Conservation (phyloP, 345 rosid genomes). For the Chamaenerion angustifolium region DNA sequence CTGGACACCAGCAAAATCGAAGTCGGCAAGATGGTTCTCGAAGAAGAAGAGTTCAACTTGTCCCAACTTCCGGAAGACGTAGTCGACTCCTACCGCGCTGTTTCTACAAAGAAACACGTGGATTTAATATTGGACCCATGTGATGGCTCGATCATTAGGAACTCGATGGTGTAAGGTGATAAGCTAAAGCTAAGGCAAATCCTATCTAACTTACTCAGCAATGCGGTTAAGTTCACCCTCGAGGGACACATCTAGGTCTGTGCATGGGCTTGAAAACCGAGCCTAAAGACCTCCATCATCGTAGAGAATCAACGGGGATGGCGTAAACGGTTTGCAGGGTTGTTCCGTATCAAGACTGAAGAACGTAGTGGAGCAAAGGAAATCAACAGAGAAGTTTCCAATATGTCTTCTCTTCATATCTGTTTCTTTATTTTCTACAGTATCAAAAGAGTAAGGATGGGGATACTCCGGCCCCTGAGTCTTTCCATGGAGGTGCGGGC, state of each 20-base stretch:
- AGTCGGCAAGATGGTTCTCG: constrained; percentile 62
- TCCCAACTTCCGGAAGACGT: too few relatives aligned
- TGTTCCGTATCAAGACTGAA: constrained; percentile 10
- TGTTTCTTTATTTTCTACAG: too few relatives aligned
- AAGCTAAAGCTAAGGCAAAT: constrained; percentile 47
- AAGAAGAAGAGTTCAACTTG: constrained; percentile 62
- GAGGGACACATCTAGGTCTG: constrained; percentile 48
- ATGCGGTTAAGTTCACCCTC: constrained; percentile 69
- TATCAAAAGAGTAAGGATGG: too few relatives aligned
- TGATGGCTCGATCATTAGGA: constrained; percentile 40
- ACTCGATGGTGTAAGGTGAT: constrained; percentile 43
- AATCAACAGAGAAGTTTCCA: too few relatives aligned
- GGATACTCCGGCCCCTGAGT: too few relatives aligned
- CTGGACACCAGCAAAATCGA: constrained; percentile 76
- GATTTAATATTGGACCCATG: constrained; percentile 50
- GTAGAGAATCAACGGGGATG: constrained; percentile 15
- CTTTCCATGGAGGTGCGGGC: too few relatives aligned
- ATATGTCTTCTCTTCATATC: too few relatives aligned
- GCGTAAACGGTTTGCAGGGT: constrained; percentile 11
- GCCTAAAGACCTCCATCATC: constrained; percentile 20
- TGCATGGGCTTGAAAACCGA: constrained; percentile 43
- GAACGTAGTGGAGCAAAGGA: background rate
- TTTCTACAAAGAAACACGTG: too few relatives aligned
- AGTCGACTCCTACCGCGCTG: too few relatives aligned
- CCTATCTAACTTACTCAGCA: constrained; percentile 48